Conservation (phyloP, 139 green algal species). For the Mesostigma viride region DNA sequence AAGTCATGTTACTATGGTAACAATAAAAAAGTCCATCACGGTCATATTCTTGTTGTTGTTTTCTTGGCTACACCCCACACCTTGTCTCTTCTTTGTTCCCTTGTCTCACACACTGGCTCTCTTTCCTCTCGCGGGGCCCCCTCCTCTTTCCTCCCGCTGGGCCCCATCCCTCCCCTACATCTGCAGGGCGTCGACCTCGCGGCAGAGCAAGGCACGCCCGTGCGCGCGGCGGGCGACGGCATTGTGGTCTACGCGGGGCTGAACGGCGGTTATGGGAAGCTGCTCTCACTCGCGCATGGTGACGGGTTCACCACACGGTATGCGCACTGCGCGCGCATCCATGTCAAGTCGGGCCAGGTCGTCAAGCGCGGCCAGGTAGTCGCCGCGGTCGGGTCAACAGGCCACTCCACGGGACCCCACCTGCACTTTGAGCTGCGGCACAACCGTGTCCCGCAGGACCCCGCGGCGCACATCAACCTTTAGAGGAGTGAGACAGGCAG, state of each 20-base stretch:
- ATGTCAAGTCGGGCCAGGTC: constrained; percentile 7
- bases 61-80: too few species aligned
- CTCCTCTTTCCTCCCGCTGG: too few species aligned
- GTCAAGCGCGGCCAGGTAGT: constrained; percentile 7
- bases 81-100: too few species aligned
- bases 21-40: too few species aligned
- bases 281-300: constrained; percentile 23
- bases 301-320: constrained; percentile 27
- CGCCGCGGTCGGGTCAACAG: constrained; percentile 13
- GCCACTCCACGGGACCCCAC: constrained; percentile 10
- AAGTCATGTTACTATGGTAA: too few species aligned
- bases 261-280: constrained; percentile 23
- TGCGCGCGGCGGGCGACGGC: constrained; percentile 5
- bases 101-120: too few species aligned
- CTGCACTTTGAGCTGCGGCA: constrained; percentile 26
- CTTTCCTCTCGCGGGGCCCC: too few species aligned
- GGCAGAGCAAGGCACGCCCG: constrained; percentile 21
- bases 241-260: constrained; percentile 10
- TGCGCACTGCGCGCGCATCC: constrained; percentile 19
- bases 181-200: constrained; percentile 26
- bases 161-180: too few species aligned
- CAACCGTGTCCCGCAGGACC: too few species aligned
- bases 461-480: too few species aligned
- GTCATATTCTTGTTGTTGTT: too few species aligned
- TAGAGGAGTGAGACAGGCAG: too few species aligned